Evolutionary conservation across 2,329 filamentous ascomycete genomes (phyloP), one percentile per base, ranked within the genome.

Genomic region (Pseudogymnoascus sp.): DNA sequence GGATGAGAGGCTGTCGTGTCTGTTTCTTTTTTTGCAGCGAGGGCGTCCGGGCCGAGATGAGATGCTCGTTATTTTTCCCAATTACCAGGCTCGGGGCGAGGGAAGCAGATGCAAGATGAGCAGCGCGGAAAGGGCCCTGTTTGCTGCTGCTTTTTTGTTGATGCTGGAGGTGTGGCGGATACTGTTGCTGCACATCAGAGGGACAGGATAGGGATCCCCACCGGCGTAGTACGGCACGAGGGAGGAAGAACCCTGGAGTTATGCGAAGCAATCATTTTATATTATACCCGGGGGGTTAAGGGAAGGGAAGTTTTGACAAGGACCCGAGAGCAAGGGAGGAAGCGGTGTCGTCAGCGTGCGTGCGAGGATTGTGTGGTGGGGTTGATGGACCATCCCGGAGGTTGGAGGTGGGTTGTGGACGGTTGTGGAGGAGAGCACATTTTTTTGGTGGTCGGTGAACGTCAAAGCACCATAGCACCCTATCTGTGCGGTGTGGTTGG

Each of bases 331-430:
- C 26, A 57, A 57, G 47, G 47, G 50, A 19, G n/a, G 28, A n/a
- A 57, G 50, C 50, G 50, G 50, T 57, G 50, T 57, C 50, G 50
- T 57, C 50, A 57, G 50, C 28, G 50, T 57, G 50, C 50, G 50
- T 57, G 50, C 50, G 50, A 57, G 50, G 50, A 33, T 57, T 57
- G 50, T n/a, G 42, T 57, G 28, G 50, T 57, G 50, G 50, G 50
- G 50, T 57, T 57, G 50, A 33, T 57, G 50, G 50, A 57, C 28
- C 50, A 19, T 19, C 47, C 28, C 26, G 50, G 50, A 57, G 4
- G 50, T 57, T 57, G 28, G 50, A 57, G 26, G 50, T 57, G 50
- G 50, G 50, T 15, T 57, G 47, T 19, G 26, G 47, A 53, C 23
- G 26, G 47, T 19, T 57, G 28, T 57, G 50, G 50, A 57, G 26